These are phyloP conservation scores for Melanomma pulvis-pyrius DNA, from an alignment of 495 filamentous ascomycete species.

Conservation along the genomic window DNA sequence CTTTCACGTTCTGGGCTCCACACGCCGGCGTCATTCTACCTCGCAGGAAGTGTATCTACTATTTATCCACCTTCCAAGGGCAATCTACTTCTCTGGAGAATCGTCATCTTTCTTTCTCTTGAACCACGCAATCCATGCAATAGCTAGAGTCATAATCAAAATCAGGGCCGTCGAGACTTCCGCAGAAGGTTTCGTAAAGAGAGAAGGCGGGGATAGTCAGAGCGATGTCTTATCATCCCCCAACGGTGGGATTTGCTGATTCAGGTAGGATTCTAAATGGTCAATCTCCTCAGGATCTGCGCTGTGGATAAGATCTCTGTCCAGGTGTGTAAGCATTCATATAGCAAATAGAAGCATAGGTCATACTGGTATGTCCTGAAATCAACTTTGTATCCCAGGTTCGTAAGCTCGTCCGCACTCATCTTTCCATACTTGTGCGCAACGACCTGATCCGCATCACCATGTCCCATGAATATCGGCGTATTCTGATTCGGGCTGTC, in stretches of 20 bases:
- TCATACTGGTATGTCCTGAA: slow-evolving; percentile 75
- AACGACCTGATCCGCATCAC: slow-evolving; percentile 72
- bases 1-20: too few relatives aligned
- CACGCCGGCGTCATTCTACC: too few relatives aligned
- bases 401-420: slow-evolving; percentile 65
- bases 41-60: too few relatives aligned
- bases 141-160: slow-evolving; percentile 5
- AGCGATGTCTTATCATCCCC: slow-evolving; percentile 40
- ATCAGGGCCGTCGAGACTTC: slow-evolving; percentile 2
- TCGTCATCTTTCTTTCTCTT: neutral
- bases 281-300: slow-evolving; percentile 80
- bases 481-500: slow-evolving; percentile 75
- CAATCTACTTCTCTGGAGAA: neutral
- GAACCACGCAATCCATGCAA: slow-evolving; percentile 8
- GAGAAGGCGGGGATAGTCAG: slow-evolving; percentile 19
- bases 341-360: neutral
- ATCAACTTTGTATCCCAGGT: slow-evolving; percentile 68
- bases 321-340: neutral
- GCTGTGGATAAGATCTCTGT: slow-evolving; percentile 70
- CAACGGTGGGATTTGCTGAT: slow-evolving; percentile 59
- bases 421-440: slow-evolving; percentile 65
- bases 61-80: too few relatives aligned
- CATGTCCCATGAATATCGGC: slow-evolving; percentile 87
- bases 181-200: neutral
- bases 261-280: slow-evolving; percentile 78